Conservation (phyloP, 495 filamentous ascomycete genomes). For the Neurospora hispaniola region DNA sequence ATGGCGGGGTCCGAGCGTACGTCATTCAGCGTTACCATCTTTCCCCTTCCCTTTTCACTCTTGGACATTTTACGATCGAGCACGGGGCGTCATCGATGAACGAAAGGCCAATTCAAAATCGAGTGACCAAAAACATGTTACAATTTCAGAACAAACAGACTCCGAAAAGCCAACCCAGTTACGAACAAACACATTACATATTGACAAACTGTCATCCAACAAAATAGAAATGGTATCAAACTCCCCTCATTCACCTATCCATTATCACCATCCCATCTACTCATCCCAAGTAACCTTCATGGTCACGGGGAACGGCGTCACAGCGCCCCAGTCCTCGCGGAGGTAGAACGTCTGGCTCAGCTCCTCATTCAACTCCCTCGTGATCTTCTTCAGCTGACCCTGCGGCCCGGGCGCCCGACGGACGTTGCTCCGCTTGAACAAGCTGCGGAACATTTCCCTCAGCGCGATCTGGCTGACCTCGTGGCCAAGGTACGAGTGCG, state of each 20-base stretch:
- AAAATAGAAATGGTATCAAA: neutral
- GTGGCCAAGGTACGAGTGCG: slow-evolving; percentile 51
- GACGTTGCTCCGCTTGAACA: slow-evolving; percentile 53
- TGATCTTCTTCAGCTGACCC: slow-evolving; percentile 65
- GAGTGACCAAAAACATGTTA: neutral
- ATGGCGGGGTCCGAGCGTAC: neutral
- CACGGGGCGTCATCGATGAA: too few species aligned
- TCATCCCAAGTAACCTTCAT: slow-evolving; percentile 47
- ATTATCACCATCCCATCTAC: neutral
- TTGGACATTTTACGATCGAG: too few species aligned
- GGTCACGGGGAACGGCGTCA: slow-evolving; percentile 64
- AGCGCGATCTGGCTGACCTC: slow-evolving; percentile 53
- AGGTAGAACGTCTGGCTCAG: slow-evolving; percentile 59
- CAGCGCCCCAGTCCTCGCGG: slow-evolving; percentile 60
- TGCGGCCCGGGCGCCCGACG: slow-evolving; percentile 56
- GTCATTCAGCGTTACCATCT: neutral
- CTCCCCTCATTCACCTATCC: neutral
- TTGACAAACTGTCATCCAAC: neutral
- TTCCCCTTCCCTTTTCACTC: too few species aligned
- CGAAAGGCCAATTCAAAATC: too few species aligned
- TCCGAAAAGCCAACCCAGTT: neutral
- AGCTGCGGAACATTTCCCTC: slow-evolving; percentile 55
- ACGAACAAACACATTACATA: neutral
- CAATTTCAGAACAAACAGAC: neutral
- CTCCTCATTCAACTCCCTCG: slow-evolving; percentile 43